These are phyloP conservation scores for Aspergillus mulundensis DNA, from an alignment of 495 filamentous ascomycete genomes.

Conservation along the genomic window DNA sequence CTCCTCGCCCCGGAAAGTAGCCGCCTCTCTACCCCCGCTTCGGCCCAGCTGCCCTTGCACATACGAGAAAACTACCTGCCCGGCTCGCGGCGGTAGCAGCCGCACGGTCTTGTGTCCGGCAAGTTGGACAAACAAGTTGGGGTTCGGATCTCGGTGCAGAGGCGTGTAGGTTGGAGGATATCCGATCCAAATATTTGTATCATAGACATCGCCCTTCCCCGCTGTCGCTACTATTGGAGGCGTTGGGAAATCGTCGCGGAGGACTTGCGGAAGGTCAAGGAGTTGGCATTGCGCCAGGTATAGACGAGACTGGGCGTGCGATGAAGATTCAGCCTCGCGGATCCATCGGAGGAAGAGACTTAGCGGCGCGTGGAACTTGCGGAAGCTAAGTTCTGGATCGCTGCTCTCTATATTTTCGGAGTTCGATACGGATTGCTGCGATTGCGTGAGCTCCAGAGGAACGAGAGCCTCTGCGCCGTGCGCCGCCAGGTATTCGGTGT, in stretches of 20 bases:
- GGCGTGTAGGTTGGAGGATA: slow-evolving; percentile 82
- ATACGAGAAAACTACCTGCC: slow-evolving; percentile 54
- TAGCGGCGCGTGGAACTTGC: slow-evolving; percentile 54
- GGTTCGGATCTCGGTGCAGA: slow-evolving; percentile 88
- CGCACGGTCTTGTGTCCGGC: slow-evolving; percentile 68
- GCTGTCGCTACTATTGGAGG: slow-evolving; percentile 58
- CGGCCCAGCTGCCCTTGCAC: slow-evolving; percentile 49
- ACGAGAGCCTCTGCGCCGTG: slow-evolving; percentile 49
- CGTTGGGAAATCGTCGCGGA: slow-evolving; percentile 63
- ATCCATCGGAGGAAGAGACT: slow-evolving; percentile 56
- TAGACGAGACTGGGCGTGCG: slow-evolving; percentile 37
- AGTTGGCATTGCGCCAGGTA: slow-evolving; percentile 86
- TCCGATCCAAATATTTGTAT: slow-evolving; percentile 84
- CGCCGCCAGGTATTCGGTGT: slow-evolving; percentile 44
- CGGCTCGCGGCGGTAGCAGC: slow-evolving; percentile 59
- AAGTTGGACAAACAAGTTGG: slow-evolving; percentile 87
- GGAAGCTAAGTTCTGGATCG: slow-evolving; percentile 33
- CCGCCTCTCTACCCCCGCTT: slow-evolving; percentile 35
- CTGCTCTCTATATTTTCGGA: background rate
- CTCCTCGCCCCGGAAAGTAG: slow-evolving; percentile 70
- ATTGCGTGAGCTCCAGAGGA: slow-evolving; percentile 53
- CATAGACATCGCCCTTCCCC: slow-evolving; percentile 75
- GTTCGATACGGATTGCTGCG: background rate
- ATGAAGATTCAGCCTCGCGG: slow-evolving; percentile 25
- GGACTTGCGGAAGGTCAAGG: slow-evolving; percentile 52